Evolutionary conservation across 1,284 basidiomycete genomes (phyloP).

Genomic region (Puccinia brachypodii): DNA sequence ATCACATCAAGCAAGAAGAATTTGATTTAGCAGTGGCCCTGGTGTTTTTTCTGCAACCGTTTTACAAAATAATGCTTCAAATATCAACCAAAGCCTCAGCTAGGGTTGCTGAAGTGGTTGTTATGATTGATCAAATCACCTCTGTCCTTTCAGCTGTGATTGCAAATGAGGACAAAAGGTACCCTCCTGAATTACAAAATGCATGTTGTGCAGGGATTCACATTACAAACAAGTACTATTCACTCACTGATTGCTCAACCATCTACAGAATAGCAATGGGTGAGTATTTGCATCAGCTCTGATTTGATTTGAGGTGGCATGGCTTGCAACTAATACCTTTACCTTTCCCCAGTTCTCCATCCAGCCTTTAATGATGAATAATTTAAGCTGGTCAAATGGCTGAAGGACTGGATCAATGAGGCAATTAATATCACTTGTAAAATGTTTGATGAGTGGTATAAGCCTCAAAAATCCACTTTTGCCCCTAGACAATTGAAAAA

Average conservation of each 20-base stretch:
- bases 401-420: background rate
- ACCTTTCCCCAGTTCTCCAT: background rate
- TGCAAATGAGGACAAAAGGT: background rate
- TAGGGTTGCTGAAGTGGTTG: background rate
- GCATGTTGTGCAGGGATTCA: background rate
- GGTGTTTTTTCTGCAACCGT: background rate
- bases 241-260: background rate
- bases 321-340: background rate
- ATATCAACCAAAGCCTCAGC: background rate
- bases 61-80: background rate
- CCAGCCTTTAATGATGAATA: background rate
- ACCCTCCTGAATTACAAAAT: constrained; percentile 14
- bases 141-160: background rate
- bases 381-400: background rate
- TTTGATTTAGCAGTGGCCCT: constrained; percentile 4
- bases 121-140: constrained; percentile 19
- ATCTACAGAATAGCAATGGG: background rate
- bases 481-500: no score
- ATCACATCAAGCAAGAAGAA: background rate
- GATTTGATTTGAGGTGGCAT: background rate
- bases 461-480: no score
- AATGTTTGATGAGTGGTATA: background rate
- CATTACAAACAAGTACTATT: constrained; percentile 12
- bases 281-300: background rate
- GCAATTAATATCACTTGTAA: background rate